Evolutionary conservation across 345 rosid genomes (phyloP).

Genomic region (Litchi chinensis): DNA sequence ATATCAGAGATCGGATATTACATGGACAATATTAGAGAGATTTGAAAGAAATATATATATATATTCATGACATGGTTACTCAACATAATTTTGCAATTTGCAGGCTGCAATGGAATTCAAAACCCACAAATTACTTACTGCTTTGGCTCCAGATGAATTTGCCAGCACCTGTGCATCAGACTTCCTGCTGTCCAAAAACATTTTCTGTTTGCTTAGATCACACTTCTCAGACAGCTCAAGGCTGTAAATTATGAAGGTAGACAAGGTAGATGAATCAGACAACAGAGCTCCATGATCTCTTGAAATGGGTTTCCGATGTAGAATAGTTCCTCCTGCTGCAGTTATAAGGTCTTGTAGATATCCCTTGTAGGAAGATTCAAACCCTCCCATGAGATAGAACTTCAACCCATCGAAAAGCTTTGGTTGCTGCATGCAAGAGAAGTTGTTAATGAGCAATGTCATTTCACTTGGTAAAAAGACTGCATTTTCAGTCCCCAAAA

Average conservation of each 20-base stretch:
- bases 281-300: slow-evolving; percentile 20
- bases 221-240: slow-evolving; percentile 52
- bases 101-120: slow-evolving; percentile 77
- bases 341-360: slow-evolving; percentile 74
- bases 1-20: not conserved
- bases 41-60: not conserved
- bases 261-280: slow-evolving; percentile 24
- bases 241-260: slow-evolving; percentile 69
- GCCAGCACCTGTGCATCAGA: slow-evolving; percentile 70
- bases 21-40: not conserved
- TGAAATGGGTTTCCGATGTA: slow-evolving; percentile 68
- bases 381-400: slow-evolving; percentile 78
- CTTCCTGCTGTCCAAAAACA: slow-evolving; percentile 45
- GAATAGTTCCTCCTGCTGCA: slow-evolving; percentile 74
- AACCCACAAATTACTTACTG: slow-evolving; percentile 79
- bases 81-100: slow-evolving; percentile 43
- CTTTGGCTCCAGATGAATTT: slow-evolving; percentile 58
- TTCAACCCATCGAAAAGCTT: slow-evolving; percentile 48
- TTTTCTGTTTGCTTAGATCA: slow-evolving; percentile 43
- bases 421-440: slow-evolving; percentile 54
- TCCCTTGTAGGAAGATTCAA: slow-evolving; percentile 66
- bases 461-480: not conserved
- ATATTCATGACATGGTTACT: slow-evolving; percentile 1
- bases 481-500: not conserved
- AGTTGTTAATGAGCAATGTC: not conserved